Conservation (phyloP, 768 basidiomycete species). For the Suillus hirtellus region DNA sequence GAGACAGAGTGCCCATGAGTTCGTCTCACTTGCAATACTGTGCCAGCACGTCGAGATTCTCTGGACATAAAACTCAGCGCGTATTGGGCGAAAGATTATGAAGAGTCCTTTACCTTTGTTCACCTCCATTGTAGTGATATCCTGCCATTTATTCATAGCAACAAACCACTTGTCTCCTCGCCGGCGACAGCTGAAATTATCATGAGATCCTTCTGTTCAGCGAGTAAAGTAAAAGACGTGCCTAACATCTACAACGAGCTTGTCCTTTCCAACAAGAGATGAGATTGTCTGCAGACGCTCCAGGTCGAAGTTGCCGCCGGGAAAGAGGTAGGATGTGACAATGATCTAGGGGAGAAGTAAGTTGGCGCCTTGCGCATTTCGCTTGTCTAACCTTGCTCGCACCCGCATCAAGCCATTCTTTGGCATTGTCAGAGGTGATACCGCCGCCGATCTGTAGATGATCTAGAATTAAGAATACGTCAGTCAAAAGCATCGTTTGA, state of each 20-base stretch:
- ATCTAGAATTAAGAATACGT: slow-evolving; percentile 39
- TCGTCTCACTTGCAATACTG: slow-evolving; percentile 73
- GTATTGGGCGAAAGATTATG: not conserved
- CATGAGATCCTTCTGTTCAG: not conserved
- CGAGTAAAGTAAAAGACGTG: slow-evolving; percentile 30
- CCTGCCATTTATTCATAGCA: slow-evolving; percentile 99
- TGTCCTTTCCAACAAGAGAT: slow-evolving; percentile 73
- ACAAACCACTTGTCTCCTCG: slow-evolving; percentile 82
- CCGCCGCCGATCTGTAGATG: slow-evolving; percentile 93
- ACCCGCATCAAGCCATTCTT: slow-evolving; percentile 82
- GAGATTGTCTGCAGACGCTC: slow-evolving; percentile 68
- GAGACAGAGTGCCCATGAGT: slow-evolving; percentile 2
- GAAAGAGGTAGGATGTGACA: slow-evolving; percentile 96
- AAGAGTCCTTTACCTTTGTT: slow-evolving; percentile 55
- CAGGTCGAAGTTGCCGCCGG: slow-evolving; percentile 73
- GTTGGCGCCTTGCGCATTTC: not conserved
- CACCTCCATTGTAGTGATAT: slow-evolving; percentile 92
- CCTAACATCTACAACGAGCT: slow-evolving; percentile 94
- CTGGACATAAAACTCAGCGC: slow-evolving; percentile 6
- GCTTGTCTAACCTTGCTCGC: slow-evolving; percentile 73
- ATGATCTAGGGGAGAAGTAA: slow-evolving; percentile 67
- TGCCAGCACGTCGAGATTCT: slow-evolving; percentile 82
- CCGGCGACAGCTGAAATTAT: slow-evolving; percentile 69
- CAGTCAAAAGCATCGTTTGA: slow-evolving; percentile 10
- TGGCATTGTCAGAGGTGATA: slow-evolving; percentile 79